These are phyloP conservation scores for Bipolaris bicolor DNA, from an alignment of 2,329 filamentous ascomycete species.

Conservation along the genomic window DNA sequence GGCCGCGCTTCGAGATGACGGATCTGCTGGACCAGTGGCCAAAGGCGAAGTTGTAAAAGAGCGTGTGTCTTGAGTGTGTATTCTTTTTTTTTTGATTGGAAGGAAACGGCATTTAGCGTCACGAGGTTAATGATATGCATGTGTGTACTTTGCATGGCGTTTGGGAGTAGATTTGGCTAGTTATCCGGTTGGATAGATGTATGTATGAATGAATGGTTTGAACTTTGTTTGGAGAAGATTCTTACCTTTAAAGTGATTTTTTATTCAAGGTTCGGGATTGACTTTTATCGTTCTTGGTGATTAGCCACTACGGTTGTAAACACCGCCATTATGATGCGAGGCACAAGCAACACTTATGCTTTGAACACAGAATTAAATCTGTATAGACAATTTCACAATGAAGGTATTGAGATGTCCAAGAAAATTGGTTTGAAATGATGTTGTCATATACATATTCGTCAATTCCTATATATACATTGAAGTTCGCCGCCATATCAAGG, in stretches of 20 bases:
- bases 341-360: too few species aligned
- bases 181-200: background rate
- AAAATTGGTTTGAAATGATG: too few species aligned
- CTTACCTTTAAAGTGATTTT: too few species aligned
- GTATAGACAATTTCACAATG: background rate
- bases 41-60: conserved; percentile 39
- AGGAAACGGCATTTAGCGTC: background rate
- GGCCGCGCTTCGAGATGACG: conserved; percentile 63
- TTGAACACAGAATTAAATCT: too few species aligned
- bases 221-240: too few species aligned
- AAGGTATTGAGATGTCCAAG: background rate
- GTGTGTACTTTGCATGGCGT: conserved; percentile 13
- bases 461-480: conserved; percentile 12
- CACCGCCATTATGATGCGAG: too few species aligned
- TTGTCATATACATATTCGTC: conserved; percentile 5
- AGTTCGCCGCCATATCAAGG: background rate
- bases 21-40: conserved; percentile 54
- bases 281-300: too few species aligned
- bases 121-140: conserved; percentile 8
- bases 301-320: too few species aligned
- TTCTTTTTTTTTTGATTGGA: background rate
- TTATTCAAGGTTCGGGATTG: too few species aligned
- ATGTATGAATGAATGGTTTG: background rate
- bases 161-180: background rate
- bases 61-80: background rate